phyloP scores from a whole-genome alignment of 306 rosid species.

The Cucurbita pepo region DNA sequence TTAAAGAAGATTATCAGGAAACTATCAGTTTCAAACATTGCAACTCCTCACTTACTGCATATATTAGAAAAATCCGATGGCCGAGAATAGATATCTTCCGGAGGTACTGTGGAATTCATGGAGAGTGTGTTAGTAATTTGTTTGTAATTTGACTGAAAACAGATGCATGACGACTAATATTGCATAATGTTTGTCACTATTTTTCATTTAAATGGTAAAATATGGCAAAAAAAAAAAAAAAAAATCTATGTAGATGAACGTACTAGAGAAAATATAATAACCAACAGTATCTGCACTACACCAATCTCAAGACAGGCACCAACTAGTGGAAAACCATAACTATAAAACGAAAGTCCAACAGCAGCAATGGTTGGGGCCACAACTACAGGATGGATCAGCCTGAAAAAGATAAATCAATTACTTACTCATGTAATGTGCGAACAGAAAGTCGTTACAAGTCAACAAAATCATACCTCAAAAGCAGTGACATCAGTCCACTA shows the following conservation, averaged over 20 bases:
- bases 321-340: conserved; percentile 82
- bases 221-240: neutral
- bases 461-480: conserved; percentile 46
- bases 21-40: neutral
- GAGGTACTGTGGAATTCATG: conserved; percentile 50
- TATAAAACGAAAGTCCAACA: conserved; percentile 92
- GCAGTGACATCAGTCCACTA: conserved; percentile 78
- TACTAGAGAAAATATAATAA: conserved; percentile 79
- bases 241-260: conserved; percentile 21
- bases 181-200: neutral
- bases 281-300: conserved; percentile 75
- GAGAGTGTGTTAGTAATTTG: neutral
- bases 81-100: conserved; percentile 90
- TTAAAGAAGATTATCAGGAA: neutral
- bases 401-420: conserved; percentile 19
- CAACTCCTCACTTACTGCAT: conserved; percentile 50
- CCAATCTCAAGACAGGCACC: conserved; percentile 96
- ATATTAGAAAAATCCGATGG: conserved; percentile 85
- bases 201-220: neutral
- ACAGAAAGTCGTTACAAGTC: neutral
- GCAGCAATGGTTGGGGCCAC: conserved; percentile 98
- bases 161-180: neutral
- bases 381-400: conserved; percentile 94
- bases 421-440: neutral
- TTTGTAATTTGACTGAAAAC: neutral